Base-by-base conservation (phyloP, 805 yeast species). In the Saturnispora quitensis region DNA sequence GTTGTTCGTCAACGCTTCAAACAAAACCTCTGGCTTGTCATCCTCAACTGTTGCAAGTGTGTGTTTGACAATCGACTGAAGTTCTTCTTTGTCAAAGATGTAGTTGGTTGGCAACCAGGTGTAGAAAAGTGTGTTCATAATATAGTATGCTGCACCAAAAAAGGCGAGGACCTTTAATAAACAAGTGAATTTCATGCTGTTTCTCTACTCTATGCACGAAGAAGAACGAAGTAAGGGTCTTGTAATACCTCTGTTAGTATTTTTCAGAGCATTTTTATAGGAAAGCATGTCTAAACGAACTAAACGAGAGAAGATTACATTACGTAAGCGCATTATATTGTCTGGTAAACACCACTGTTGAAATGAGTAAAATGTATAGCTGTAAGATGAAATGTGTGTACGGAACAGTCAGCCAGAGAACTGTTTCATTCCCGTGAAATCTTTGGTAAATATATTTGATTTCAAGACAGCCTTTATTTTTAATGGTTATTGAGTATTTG, bases 41-140 rank as follows among this genome's bases (percentile, higher is more conserved):
- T 79, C 80, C 44, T 81, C 76, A 56, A 84, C 73, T 44, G 68
- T 70, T 10, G 69, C 67, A 47, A 86, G 64, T 4, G 79, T 82
- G 28, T 73, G 76, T 58, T 76, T 71, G 49, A 82, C 80, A 48
- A 91, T 65, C 49, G 65, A 63, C 62, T 81, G 84, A 54, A 91
- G 68, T 5, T 73, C 77, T 5, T 68, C 70, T 45, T 77, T 77
- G 64, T 91, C 93, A 64, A 91, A 91, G 43, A 82, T 73, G 68
- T 77, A 91, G 61, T 75, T 71, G 15, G 62, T 60, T 34, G 96
- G 96, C 51, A 90, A 76, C 86, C 89, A 84, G 22, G 79, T 73
- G 60, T 70, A 63, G 68, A 72, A 80, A 34, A 78, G 61, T 48
- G 58, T 61, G 62, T 77, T 66, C 51, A 75, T 62, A 9, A 69